These are phyloP conservation scores for Bothriochloa decipiens DNA, from an alignment of 176 grass and related monocot species.

Conservation along the genomic window DNA sequence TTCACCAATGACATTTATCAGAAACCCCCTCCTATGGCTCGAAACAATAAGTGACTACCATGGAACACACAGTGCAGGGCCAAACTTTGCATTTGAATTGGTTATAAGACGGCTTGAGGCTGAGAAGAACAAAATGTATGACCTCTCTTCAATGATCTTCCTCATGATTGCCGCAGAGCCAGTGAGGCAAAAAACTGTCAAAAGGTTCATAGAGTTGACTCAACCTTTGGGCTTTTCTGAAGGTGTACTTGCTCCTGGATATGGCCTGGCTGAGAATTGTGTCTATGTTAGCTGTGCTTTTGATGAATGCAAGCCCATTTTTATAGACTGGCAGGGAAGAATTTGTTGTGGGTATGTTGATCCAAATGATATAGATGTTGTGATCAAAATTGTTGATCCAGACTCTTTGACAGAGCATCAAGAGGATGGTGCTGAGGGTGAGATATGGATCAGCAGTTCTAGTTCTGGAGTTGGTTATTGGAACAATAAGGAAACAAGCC, in stretches of 20 bases:
- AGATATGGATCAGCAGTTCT: conserved; percentile 85
- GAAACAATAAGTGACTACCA: conserved; percentile 61
- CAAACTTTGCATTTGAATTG: conserved; percentile 80
- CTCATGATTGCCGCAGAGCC: conserved; percentile 84
- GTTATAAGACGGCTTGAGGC: conserved; percentile 64
- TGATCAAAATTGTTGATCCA: conserved; percentile 67
- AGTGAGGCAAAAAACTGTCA: conserved; percentile 75
- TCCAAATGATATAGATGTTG: conserved; percentile 50
- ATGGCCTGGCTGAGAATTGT: conserved; percentile 76
- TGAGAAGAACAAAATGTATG: conserved; percentile 54
- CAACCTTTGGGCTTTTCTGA: conserved; percentile 65
- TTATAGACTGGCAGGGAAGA: conserved; percentile 74
- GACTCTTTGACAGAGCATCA: conserved; percentile 55
- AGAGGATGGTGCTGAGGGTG: conserved; percentile 65
- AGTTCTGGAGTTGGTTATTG: conserved; percentile 77
- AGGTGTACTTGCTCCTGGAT: conserved; percentile 73
- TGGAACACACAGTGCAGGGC: conserved; percentile 75
- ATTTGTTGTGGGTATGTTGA: conserved; percentile 71
- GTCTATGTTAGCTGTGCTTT: conserved; percentile 77
- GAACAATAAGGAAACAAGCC: conserved; percentile 64
- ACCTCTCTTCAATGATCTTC: conserved; percentile 72
- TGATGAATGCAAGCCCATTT: conserved; percentile 67
- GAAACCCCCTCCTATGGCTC: conserved; percentile 74
- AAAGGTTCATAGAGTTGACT: conserved; percentile 67
- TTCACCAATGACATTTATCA: conserved; percentile 80